Base-by-base conservation (phyloP, 768 basidiomycete genomes). In the Collybia sordida region DNA sequence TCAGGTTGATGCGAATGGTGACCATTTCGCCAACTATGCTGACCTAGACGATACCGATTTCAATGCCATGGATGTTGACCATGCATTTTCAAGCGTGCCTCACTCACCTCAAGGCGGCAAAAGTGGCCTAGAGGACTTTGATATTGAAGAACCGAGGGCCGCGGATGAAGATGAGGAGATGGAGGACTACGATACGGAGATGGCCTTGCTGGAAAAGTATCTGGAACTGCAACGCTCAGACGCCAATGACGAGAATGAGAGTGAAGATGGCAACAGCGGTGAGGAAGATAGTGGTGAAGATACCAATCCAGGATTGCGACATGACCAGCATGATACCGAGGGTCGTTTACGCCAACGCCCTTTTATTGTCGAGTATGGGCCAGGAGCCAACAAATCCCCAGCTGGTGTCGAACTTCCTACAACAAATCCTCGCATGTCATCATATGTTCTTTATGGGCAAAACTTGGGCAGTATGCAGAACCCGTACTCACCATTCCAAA, bases 401-500 rank as follows among this genome's bases (percentile, higher is more conserved):
- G 53, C 53, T 21, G 53, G 49, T 12, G 49, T 39, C 4, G 45
- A 45, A 4, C 31, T 39, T 42, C 44, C 54, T 35, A 38, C 28
- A 22, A 38, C 27, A 23, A 18, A 39, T 4, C 3, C 15, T 3
- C 39, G 41, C 9, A 4, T 15, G 5, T 14, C 17, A 14, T 42
- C n/a, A n/a, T n/a, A 55, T 24, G 23, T 42, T 5, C 11, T 11
- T 23, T 55, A 55, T 31, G 37, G 7, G 3, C 17, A 27, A 27
- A n/a, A 22, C 8, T 14, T 55, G 5, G 56, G 45, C 0, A 15
- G 38, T 4, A 18, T 49, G 3, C 17, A 28, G 2, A 64, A 62
- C 47, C 42, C 25, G 0, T 66, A 49, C 44, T 63, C 68, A 14
- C 74, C 68, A 0, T 76, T 76, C 53, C 7, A 12, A 0, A 69